Conservation (phyloP, 345 rosid species). For the Eucalyptus tenuipes region DNA sequence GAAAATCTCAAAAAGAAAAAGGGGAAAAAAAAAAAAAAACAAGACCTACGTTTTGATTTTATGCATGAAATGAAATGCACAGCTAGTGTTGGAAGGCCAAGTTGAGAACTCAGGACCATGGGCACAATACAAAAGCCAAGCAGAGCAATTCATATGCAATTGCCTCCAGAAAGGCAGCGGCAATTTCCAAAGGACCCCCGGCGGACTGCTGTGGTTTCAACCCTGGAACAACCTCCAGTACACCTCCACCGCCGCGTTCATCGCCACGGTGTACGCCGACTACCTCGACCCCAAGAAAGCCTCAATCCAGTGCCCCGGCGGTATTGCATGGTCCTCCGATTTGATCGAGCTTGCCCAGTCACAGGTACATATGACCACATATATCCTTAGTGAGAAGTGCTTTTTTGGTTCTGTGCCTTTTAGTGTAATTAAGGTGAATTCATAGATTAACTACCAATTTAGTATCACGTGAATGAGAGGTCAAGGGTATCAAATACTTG, state of each 20-base stretch:
- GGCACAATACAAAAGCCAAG: constrained; percentile 20
- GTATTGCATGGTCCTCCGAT: constrained; percentile 4
- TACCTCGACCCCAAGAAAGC: constrained; percentile 9
- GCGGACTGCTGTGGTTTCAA: constrained; percentile 19
- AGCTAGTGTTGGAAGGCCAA: constrained; percentile 13
- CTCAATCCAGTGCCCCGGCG: constrained; percentile 22
- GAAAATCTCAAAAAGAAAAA: not conserved
- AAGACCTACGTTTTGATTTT: not conserved
- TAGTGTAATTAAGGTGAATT: not conserved
- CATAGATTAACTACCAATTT: not conserved
- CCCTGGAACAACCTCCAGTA: constrained; percentile 21
- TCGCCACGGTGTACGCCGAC: constrained; percentile 9
- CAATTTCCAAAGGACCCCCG: constrained; percentile 16
- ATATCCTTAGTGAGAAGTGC: not conserved
- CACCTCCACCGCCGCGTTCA: constrained; percentile 7
- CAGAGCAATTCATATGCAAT: constrained; percentile 38
- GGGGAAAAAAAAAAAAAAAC: not conserved
- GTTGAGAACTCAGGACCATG: not conserved
- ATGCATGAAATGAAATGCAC: not conserved
- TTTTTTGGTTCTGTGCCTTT: not conserved
- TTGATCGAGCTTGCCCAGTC: constrained; percentile 18
- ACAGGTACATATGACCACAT: constrained; percentile 16
- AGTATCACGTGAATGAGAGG: not conserved
- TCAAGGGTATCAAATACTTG: not conserved
- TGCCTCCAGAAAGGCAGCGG: constrained; percentile 27